Conservation (phyloP, 176 grass and related monocot genomes). For the Avena eriantha region DNA sequence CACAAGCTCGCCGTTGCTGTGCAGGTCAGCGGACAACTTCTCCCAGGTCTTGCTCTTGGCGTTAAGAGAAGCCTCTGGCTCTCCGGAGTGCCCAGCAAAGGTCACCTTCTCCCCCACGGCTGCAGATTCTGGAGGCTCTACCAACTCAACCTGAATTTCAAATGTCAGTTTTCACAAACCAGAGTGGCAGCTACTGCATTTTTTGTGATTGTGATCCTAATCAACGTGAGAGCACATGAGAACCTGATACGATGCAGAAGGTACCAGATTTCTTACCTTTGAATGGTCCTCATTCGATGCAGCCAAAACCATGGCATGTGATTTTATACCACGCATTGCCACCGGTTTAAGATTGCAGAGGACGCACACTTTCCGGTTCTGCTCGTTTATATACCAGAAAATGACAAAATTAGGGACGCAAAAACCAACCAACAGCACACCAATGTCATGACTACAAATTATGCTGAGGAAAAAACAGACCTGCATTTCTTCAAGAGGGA, state of each 20-base stretch:
- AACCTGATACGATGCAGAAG: neutral
- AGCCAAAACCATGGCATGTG: conserved; percentile 96
- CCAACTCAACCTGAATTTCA: conserved; percentile 73
- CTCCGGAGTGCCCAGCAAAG: conserved; percentile 71
- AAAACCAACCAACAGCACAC: neutral
- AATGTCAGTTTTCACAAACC: conserved; percentile 3
- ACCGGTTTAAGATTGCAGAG: conserved; percentile 95
- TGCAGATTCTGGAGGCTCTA: conserved; percentile 76
- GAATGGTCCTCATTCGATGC: conserved; percentile 88
- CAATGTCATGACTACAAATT: neutral
- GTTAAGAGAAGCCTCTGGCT: conserved; percentile 73
- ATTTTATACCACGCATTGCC: conserved; percentile 91
- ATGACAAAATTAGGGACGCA: conserved; percentile 18
- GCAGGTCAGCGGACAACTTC: conserved; percentile 74
- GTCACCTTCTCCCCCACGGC: conserved; percentile 69
- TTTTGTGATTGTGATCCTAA: neutral
- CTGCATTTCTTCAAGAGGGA: conserved; percentile 95
- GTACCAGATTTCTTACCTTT: conserved; percentile 53
- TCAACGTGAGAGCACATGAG: neutral
- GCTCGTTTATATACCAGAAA: conserved; percentile 30
- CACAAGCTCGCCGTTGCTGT: conserved; percentile 67
- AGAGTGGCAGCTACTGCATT: neutral
- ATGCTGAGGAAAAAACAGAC: conserved; percentile 32
- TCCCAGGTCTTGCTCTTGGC: conserved; percentile 73
- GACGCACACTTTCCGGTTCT: conserved; percentile 83